These are phyloP conservation scores for Monilinia laxa DNA, from an alignment of 2,329 filamentous ascomycete species.

Conservation along the genomic window DNA sequence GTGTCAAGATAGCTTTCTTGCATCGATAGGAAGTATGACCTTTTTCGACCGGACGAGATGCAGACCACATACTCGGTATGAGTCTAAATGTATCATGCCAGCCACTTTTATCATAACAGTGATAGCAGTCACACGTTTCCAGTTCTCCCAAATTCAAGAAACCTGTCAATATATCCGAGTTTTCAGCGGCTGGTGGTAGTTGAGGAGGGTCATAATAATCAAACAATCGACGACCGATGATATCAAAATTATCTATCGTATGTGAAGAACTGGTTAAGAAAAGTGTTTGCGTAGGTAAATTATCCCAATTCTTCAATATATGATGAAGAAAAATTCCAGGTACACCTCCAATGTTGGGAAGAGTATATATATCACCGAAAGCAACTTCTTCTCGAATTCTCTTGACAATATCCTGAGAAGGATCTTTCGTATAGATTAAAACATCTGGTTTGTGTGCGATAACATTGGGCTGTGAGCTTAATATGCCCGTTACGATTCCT, in stretches of 20 bases:
- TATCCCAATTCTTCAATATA: slow-evolving; percentile 46
- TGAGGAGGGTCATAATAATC: slow-evolving; percentile 37
- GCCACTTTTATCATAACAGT: slow-evolving; percentile 44
- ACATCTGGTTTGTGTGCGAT: slow-evolving; percentile 27
- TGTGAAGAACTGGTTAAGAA: slow-evolving; percentile 41
- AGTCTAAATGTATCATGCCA: slow-evolving; percentile 45
- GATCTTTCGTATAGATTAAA: slow-evolving; percentile 37
- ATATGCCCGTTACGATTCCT: slow-evolving; percentile 28
- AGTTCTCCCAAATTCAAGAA: slow-evolving; percentile 47
- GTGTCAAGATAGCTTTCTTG: slow-evolving; percentile 43
- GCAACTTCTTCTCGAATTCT: slow-evolving; percentile 20
- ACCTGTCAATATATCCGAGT: slow-evolving; percentile 42
- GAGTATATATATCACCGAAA: slow-evolving; percentile 14
- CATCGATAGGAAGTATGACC: slow-evolving; percentile 29
- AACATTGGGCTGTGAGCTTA: slow-evolving; percentile 27
- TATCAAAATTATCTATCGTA: slow-evolving; percentile 17
- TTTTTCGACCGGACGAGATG: slow-evolving; percentile 36
- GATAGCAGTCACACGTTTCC: slow-evolving; percentile 43
- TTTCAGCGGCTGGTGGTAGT: slow-evolving; percentile 43
- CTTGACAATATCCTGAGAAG: slow-evolving; percentile 8
- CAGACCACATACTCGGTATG: slow-evolving; percentile 42
- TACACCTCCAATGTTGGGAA: slow-evolving; percentile 47
- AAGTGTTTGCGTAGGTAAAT: slow-evolving; percentile 47
- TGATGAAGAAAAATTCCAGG: slow-evolving; percentile 49
- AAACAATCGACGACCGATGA: slow-evolving; percentile 24